phyloP scores from a whole-genome alignment of 305 asterid species.

The Fraxinus paxiana region DNA sequence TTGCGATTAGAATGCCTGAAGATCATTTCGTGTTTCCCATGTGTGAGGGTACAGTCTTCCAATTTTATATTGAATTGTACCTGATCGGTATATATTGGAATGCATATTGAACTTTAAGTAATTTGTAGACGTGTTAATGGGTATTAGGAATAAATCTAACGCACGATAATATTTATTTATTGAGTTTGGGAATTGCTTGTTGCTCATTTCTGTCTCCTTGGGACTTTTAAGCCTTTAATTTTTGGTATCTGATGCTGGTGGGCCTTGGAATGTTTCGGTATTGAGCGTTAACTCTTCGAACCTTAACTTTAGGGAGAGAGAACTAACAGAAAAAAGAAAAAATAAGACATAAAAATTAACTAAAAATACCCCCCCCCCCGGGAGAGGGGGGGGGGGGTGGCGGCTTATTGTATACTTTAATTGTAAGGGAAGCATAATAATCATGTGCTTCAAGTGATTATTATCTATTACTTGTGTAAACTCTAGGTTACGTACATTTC shows the following conservation, averaged over 20 bases:
- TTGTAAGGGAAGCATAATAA: neutral
- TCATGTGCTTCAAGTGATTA: neutral
- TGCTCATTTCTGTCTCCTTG: neutral
- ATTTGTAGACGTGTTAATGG: neutral
- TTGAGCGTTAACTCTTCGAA: neutral
- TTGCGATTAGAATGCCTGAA: neutral
- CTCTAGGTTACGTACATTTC: neutral
- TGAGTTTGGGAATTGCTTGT: neutral
- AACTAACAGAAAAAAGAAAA: neutral
- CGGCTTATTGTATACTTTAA: neutral
- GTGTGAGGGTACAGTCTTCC: neutral
- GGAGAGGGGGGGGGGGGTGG: too few species aligned
- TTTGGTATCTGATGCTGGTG: neutral
- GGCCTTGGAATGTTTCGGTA: neutral
- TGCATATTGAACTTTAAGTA: neutral
- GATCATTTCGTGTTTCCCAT: neutral
- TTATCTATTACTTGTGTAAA: neutral
- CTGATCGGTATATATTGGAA: neutral
- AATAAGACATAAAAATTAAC: neutral
- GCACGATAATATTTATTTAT: neutral
- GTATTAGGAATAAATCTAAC: neutral
- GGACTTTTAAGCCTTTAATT: neutral
- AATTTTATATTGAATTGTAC: neutral
- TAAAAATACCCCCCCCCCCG: neutral
- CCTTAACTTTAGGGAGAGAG: neutral